Base-by-base conservation (phyloP, 2,329 filamentous ascomycete species). In the Nothopassalora personata region DNA sequence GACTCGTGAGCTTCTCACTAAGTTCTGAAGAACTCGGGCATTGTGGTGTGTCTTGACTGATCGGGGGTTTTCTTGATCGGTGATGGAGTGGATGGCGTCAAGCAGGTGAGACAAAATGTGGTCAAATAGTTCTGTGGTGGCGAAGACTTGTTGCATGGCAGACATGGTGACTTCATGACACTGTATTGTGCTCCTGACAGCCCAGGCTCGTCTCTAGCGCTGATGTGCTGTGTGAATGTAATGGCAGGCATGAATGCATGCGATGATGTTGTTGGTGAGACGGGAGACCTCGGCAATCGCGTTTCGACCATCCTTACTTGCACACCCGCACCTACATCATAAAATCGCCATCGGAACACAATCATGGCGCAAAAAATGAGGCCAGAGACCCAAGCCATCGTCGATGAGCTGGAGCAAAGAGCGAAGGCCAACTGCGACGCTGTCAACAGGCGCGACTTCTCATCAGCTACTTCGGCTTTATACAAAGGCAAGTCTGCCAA, bases 51-150 rank as follows among this genome's bases (percentile, higher is more conserved):
- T 63, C 53, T 46, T 39, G 55, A 54, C 52, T 6, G 67, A 67
- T 7, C 66, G 54, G n/a, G 67, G 66, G 47, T 68, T 64, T 53
- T 66, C 64, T 30, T 55, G 53, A 33, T 64, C 60, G 1, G 63
- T 34, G n/a, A 67, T 23, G 23, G 61, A 45, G 34, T 54, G 53
- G 2, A 65, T 49, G 1, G 64, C 58, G 31, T 33, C 53, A 4
- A 59, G 11, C 2, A 68, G 15, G 51, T 34, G 67, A 61, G 54
- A 5, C 51, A 54, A 9, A 51, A 39, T 13, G n/a, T 62, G 31
- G 43, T 68, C 67, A 10, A 67, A 59, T 1, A 68, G 59, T 46
- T 68, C 67, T 1, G 67, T 52, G 19, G 61, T 66, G 46, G 58
- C 60, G 49, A 68, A 61, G 19, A 59, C 56, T 23, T 55, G 53